Evolutionary conservation across 176 grass and related monocot species (phyloP).

Genomic region (Cymbopogon citratus): DNA sequence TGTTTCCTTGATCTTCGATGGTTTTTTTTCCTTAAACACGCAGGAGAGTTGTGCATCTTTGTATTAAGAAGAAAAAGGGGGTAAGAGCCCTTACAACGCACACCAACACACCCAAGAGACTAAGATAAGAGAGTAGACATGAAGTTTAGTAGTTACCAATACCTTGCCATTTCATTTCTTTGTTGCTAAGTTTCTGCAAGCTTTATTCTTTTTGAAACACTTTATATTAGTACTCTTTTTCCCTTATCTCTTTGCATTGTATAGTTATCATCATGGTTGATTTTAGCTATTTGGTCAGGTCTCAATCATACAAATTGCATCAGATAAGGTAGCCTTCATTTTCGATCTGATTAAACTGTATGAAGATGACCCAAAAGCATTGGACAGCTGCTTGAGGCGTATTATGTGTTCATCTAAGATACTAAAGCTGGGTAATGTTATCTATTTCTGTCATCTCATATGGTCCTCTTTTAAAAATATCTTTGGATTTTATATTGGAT

Average conservation of each 20-base stretch:
- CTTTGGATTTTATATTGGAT: background rate
- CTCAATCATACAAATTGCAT: conserved; percentile 94
- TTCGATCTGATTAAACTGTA: conserved; percentile 98
- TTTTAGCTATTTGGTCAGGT: conserved; percentile 51
- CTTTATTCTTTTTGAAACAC: background rate
- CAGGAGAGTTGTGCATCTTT: background rate
- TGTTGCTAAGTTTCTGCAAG: background rate
- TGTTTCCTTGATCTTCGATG: background rate
- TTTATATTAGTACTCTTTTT: background rate
- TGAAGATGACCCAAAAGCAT: conserved; percentile 56
- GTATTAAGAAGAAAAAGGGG: background rate
- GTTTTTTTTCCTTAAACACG: background rate
- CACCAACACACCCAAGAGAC: background rate
- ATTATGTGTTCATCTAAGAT: conserved; percentile 89
- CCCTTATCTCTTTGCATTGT: background rate
- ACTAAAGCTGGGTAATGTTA: conserved; percentile 86
- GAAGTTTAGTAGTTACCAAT: background rate
- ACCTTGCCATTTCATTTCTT: background rate
- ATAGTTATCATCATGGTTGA: background rate
- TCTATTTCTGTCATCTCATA: conserved; percentile 4
- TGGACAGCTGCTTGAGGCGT: conserved; percentile 74
- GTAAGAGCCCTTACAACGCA: background rate
- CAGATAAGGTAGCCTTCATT: conserved; percentile 87
- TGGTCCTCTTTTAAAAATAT: background rate
- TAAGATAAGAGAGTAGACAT: background rate